Percentiles rank a stretch among this genome's conserved stretches.
These are phyloP conservation scores for Penicillium salamii DNA, from an alignment of 495 filamentous ascomycete species.

Conservation along the genomic window DNA sequence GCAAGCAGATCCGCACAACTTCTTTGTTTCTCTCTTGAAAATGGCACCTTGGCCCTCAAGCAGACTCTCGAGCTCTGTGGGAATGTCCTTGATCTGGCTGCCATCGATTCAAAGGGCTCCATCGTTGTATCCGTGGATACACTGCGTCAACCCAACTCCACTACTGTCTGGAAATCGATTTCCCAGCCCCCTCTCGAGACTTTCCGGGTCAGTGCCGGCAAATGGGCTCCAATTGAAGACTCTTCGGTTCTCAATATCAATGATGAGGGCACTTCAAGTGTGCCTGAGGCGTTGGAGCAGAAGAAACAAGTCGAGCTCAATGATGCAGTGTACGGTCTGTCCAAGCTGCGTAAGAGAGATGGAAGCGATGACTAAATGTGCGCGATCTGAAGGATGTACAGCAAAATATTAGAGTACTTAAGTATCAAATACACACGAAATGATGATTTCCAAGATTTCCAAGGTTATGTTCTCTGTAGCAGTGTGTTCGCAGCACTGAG, in stretches of 20 bases:
- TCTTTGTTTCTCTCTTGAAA: slow-evolving; percentile 52
- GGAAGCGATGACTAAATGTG: slow-evolving; percentile 20
- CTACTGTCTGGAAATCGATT: slow-evolving; percentile 28
- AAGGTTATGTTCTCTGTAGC: too few species aligned
- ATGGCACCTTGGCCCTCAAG: slow-evolving; percentile 40
- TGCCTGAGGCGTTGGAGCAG: slow-evolving; percentile 28
- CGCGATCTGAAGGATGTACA: slow-evolving; percentile 9
- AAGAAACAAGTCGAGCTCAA: slow-evolving; percentile 34
- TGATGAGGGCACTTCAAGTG: slow-evolving; percentile 29
- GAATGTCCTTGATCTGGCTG: slow-evolving; percentile 58
- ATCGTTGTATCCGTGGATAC: slow-evolving; percentile 59
- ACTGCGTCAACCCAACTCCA: slow-evolving; percentile 41
- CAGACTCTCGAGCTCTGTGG: slow-evolving; percentile 51
- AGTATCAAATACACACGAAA: background rate
- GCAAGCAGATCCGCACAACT: slow-evolving; percentile 55
- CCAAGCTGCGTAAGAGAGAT: slow-evolving; percentile 68
- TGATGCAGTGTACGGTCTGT: slow-evolving; percentile 65
- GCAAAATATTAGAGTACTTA: slow-evolving; percentile 6
- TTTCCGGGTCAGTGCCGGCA: slow-evolving; percentile 20
- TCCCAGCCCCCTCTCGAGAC: slow-evolving; percentile 26
- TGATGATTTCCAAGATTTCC: background rate
- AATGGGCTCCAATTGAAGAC: slow-evolving; percentile 24
- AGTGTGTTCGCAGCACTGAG: too few species aligned
- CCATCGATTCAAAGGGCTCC: slow-evolving; percentile 28
- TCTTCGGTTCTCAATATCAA: slow-evolving; percentile 28